Conservation (phyloP, 1,284 basidiomycete species). For the Coniferiporia weirii region DNA sequence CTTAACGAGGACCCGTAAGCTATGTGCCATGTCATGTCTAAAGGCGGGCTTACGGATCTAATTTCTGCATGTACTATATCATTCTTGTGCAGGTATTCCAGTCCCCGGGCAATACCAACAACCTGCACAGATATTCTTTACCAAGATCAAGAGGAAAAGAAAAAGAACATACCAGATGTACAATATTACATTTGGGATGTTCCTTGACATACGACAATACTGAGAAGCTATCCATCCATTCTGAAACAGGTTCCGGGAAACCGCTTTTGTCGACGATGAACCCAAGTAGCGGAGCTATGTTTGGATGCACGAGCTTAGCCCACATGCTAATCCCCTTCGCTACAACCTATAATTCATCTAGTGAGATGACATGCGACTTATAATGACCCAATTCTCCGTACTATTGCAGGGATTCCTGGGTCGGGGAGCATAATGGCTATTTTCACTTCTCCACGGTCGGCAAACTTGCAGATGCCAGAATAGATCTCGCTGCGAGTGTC, state of each 20-base stretch:
- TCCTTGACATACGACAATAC: conserved; percentile 6
- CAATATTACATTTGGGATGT: neutral
- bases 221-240: conserved; percentile 16
- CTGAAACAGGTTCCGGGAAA: conserved; percentile 9
- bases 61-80: conserved; percentile 15
- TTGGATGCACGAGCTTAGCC: conserved; percentile 10
- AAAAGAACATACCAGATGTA: conserved; percentile 4
- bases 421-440: conserved; percentile 3
- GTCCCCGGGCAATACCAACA: conserved; percentile 9
- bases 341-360: conserved; percentile 8
- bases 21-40: no score
- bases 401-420: neutral
- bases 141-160: no score
- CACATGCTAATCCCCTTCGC: conserved; percentile 5
- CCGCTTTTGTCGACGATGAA: neutral
- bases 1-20: neutral
- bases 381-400: no score
- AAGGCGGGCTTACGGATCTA: conserved; percentile 9
- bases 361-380: no score
- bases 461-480: neutral
- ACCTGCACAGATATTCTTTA: neutral
- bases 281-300: conserved; percentile 7
- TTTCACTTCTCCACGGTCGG: neutral
- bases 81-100: conserved; percentile 11
- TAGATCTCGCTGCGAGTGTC: conserved; percentile 2